A percentile compares a stretch with the other conserved stretches of the same genome.
phyloP scores from a whole-genome alignment of 2,329 filamentous ascomycete genomes.

The Pseudocercospora pini-densiflorae region DNA sequence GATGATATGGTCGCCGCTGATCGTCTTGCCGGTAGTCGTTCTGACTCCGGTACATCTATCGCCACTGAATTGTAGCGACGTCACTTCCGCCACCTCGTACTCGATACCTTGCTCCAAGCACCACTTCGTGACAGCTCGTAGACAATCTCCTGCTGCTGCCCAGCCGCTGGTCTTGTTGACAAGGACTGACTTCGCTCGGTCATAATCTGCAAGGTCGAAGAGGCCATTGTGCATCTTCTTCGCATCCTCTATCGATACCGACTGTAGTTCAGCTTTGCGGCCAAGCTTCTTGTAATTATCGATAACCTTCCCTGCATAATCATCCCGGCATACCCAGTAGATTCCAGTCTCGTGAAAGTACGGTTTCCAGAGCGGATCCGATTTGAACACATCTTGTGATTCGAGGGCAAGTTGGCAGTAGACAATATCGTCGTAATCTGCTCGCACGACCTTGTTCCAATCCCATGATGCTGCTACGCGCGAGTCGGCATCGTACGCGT shows the following conservation, averaged over 20 bases:
- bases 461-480: conserved; percentile 68
- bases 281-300: conserved; percentile 57
- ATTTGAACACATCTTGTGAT: conserved; percentile 65
- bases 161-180: conserved; percentile 66
- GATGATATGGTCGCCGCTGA: conserved; percentile 43
- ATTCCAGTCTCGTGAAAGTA: conserved; percentile 59
- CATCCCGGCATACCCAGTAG: conserved; percentile 52
- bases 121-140: conserved; percentile 59
- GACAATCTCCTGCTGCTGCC: conserved; percentile 64
- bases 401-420: conserved; percentile 70
- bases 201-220: conserved; percentile 65
- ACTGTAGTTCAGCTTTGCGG: conserved; percentile 50
- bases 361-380: conserved; percentile 60
- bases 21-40: conserved; percentile 42
- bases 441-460: conserved; percentile 73
- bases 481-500: conserved; percentile 39
- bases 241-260: conserved; percentile 58
- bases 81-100: conserved; percentile 61
- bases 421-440: conserved; percentile 67
- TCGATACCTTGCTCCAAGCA: conserved; percentile 61
- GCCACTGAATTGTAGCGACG: conserved; percentile 54
- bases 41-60: conserved; percentile 49
- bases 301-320: conserved; percentile 55
- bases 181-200: conserved; percentile 62
- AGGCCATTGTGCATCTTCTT: conserved; percentile 61